Evolutionary conservation across 2,329 filamentous ascomycete genomes (phyloP).

Genomic region (Rasamsonia emersonii): DNA sequence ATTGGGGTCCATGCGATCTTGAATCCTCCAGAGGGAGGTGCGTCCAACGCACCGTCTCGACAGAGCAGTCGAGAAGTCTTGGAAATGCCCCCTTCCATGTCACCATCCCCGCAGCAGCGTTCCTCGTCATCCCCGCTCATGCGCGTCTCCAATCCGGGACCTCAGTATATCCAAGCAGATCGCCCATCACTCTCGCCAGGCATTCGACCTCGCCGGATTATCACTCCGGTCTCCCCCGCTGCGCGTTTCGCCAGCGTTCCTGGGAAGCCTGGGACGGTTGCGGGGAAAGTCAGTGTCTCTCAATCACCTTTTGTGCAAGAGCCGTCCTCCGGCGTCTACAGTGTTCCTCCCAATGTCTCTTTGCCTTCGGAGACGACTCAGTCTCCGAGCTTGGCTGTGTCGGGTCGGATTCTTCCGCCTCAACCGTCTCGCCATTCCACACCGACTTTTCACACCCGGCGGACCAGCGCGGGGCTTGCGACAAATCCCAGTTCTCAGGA

Average conservation of each 20-base stretch:
- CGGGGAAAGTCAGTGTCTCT: slow-evolving; percentile 23
- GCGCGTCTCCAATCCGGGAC: slow-evolving; percentile 7
- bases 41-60: slow-evolving; percentile 9
- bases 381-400: slow-evolving; percentile 13
- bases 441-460: slow-evolving; percentile 22
- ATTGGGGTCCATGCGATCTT: slow-evolving; percentile 35
- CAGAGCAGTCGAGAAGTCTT: slow-evolving; percentile 16
- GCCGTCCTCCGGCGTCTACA: slow-evolving; percentile 20
- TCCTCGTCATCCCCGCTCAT: slow-evolving; percentile 20
- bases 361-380: slow-evolving; percentile 14
- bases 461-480: slow-evolving; percentile 22
- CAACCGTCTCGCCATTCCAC: slow-evolving; percentile 23
- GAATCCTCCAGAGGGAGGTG: slow-evolving; percentile 25
- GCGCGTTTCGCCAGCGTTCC: slow-evolving; percentile 22
- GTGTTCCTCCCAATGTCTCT: slow-evolving; percentile 17
- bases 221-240: slow-evolving; percentile 30
- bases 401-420: slow-evolving; percentile 6
- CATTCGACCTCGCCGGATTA: slow-evolving; percentile 20
- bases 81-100: slow-evolving; percentile 13
- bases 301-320: slow-evolving; percentile 30
- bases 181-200: slow-evolving; percentile 26
- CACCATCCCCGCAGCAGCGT: slow-evolving; percentile 17
- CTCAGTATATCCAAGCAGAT: slow-evolving; percentile 11
- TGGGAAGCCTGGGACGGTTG: slow-evolving; percentile 15
- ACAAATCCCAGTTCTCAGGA: slow-evolving; percentile 26